Evolutionary conservation across 768 basidiomycete species (phyloP), one percentile per base, ranked within the genome.

Genomic region (Tulasnella sp.): DNA sequence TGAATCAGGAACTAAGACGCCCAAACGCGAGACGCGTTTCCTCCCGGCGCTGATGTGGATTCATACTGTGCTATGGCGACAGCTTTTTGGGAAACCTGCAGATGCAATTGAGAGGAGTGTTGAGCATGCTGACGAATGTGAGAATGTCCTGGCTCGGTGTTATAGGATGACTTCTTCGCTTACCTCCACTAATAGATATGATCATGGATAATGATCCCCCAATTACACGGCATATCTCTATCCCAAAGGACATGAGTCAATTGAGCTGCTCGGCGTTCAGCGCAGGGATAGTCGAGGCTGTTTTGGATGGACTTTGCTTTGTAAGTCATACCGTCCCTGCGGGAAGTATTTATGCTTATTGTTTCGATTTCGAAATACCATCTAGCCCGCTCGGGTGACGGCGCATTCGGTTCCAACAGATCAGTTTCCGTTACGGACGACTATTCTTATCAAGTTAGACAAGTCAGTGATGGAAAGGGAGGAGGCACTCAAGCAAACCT

Each of bases 381-480:
- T 29, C 49, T 67, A 98, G 94, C 94, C 96, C 27, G 92, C 94
- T 8, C 79, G 94, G 65, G 96, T 98, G 27, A 98, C 96, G 0
- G 92, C 94, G 0, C 96, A 98, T 69, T 85, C 84, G 59, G 94
- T 96, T 0, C 87, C 92, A 3, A 90, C 80, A 0, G 74, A 84
- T 9, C 83, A 86, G 60, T 80, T 77, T 66, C 90, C 93, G 2
- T 80, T 82, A 52, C 80, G 92, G 53, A 96, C 86, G 3, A 94
- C 93, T n/a, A 92, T 99, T 59, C 80, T 99, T 54, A 94, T 99
- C 74, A 98, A 98, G 73, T 75, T 98, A 61, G 92, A 97, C 72
- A 84, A 83, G 67, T 84, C 84, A 59, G 94, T 97, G 49, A 74
- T 99, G 67, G 92, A 94, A 65, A 81, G 96, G 46, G 96, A 99